These are phyloP conservation scores for Cercospora beticola DNA, from an alignment of 2,329 filamentous ascomycete species.

Conservation along the genomic window DNA sequence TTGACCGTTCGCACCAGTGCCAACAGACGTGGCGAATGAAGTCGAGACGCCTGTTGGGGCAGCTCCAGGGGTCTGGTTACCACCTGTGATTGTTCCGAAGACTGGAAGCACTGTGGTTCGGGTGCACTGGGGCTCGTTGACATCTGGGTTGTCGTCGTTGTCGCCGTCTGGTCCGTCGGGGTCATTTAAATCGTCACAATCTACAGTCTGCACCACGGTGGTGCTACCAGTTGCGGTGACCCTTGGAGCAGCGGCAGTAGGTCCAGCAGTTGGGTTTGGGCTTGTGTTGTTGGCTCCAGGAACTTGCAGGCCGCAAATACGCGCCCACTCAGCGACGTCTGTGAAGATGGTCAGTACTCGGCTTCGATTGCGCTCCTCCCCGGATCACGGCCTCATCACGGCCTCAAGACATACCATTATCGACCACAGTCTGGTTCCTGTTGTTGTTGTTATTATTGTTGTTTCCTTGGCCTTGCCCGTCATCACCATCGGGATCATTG, in stretches of 20 bases:
- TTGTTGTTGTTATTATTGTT: neutral
- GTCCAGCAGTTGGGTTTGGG: neutral
- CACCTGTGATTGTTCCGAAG: neutral
- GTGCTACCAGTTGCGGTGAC: neutral
- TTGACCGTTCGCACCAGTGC: neutral
- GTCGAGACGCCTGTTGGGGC: neutral
- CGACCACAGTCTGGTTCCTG: neutral
- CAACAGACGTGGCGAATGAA: conserved; percentile 1
- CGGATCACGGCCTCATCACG: neutral
- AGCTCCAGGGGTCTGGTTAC: neutral
- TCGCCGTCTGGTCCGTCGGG: neutral
- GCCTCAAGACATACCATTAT: neutral
- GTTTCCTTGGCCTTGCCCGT: neutral
- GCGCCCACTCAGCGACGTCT: conserved; percentile 8
- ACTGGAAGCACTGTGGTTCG: conserved; percentile 6
- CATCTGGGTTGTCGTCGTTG: neutral
- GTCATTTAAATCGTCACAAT: neutral
- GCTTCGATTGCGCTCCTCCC: neutral
- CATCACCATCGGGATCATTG: neutral
- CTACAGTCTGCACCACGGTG: neutral
- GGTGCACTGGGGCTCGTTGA: conserved; percentile 4
- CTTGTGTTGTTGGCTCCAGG: neutral
- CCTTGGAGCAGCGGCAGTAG: neutral
- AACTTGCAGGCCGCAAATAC: conserved; percentile 2
- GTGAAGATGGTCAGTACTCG: neutral